phyloP scores from a whole-genome alignment of 192 early-diverging fungal species.

The Coemansia brasiliensis region DNA sequence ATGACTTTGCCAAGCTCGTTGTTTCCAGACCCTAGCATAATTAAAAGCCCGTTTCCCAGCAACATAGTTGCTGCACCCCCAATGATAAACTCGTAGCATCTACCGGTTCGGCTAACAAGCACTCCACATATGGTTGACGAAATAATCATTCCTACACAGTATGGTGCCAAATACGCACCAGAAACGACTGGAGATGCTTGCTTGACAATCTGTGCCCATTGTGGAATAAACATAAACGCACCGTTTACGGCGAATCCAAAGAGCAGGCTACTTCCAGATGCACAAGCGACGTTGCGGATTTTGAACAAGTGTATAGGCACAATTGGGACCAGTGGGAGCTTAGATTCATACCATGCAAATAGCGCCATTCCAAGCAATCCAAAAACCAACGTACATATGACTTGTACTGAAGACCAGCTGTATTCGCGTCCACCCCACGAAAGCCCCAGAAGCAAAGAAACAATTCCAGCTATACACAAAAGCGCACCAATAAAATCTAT shows the following conservation, averaged over 20 bases:
- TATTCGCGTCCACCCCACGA: conserved; percentile 59
- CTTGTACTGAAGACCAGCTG: conserved; percentile 55
- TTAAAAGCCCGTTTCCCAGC: conserved; percentile 64
- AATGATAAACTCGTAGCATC: conserved; percentile 66
- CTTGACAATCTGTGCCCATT: conserved; percentile 36
- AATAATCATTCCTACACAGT: conserved; percentile 23
- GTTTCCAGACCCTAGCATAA: conserved; percentile 49
- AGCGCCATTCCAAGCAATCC: conserved; percentile 22
- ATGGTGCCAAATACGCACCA: conserved; percentile 32
- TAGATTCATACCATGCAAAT: conserved; percentile 60
- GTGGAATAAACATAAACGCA: conserved; percentile 32
- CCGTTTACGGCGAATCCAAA: conserved; percentile 42
- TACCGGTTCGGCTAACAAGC: conserved; percentile 57
- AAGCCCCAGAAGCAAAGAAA: conserved; percentile 54
- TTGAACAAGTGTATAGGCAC: conserved; percentile 35
- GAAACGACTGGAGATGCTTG: conserved; percentile 25
- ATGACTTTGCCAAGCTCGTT: conserved; percentile 57
- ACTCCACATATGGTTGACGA: conserved; percentile 61
- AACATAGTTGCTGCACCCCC: conserved; percentile 62
- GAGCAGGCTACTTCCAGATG: conserved; percentile 20
- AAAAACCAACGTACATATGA: conserved; percentile 48
- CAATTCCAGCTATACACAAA: conserved; percentile 43
- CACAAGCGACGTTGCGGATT: conserved; percentile 20
- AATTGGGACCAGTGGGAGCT: conserved; percentile 66
- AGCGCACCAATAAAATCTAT: conserved; percentile 58